Percentiles rank a stretch among this genome's conserved stretches.
These are phyloP conservation scores for Santalum album DNA, from an alignment of 164 flowering plant genomes.

Conservation along the genomic window DNA sequence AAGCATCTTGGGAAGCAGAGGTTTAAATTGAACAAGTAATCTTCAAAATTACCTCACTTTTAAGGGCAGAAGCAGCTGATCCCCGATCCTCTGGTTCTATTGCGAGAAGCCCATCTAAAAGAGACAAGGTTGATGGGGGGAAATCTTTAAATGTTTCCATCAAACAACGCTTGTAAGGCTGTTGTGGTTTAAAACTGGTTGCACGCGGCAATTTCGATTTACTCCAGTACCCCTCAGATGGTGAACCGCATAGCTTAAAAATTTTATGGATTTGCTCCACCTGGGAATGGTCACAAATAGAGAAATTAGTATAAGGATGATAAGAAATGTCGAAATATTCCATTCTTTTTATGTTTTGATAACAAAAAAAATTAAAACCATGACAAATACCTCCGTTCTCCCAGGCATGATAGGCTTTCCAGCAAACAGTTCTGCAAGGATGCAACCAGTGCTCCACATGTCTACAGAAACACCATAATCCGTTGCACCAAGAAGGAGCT, in stretches of 20 bases:
- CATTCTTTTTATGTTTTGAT: no score
- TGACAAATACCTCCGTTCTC: constrained; percentile 38
- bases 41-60: constrained; percentile 2
- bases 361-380: background rate
- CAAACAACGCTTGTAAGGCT: constrained; percentile 1
- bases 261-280: constrained; percentile 70
- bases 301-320: no score
- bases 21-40: background rate
- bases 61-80: background rate
- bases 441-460: constrained; percentile 61
- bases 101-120: constrained; percentile 1
- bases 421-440: constrained; percentile 46
- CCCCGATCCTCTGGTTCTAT: background rate
- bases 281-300: constrained; percentile 19
- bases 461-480: constrained; percentile 53
- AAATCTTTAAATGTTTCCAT: background rate
- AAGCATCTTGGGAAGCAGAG: no score
- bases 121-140: background rate
- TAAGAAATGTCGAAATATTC: no score
- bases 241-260: constrained; percentile 65
- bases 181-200: constrained; percentile 36
- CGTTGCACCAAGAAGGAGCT: constrained; percentile 50
- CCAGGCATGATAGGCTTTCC: constrained; percentile 62
- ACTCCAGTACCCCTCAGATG: constrained; percentile 63
- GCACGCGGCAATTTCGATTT: constrained; percentile 55